A percentile compares a stretch with the other conserved stretches of the same genome.
Evolutionary conservation across 2,329 filamentous ascomycete genomes (phyloP).

Genomic region (Colletotrichum sojae): DNA sequence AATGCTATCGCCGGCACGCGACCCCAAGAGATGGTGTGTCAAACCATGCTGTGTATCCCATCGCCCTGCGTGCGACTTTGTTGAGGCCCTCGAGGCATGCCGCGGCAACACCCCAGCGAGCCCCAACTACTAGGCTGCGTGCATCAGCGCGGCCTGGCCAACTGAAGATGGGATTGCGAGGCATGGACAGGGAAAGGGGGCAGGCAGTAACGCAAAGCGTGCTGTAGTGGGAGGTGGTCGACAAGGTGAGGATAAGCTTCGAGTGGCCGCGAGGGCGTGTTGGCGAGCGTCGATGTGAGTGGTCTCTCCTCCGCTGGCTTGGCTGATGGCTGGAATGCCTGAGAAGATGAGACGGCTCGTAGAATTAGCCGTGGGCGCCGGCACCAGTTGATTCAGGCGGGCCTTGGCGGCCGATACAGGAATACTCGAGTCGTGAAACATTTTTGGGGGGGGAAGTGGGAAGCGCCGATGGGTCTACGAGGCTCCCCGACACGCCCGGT

Average conservation of each 20-base stretch:
- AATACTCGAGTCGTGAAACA: constrained; percentile 35
- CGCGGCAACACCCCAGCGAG: constrained; percentile 4
- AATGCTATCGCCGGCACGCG: constrained; percentile 29
- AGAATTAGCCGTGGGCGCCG: constrained; percentile 15
- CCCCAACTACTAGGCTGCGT: background rate
- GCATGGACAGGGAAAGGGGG: background rate
- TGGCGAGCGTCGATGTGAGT: constrained; percentile 32
- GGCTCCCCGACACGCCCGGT: constrained; percentile 35
- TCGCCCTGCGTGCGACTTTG: constrained; percentile 14
- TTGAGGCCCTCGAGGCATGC: constrained; percentile 25
- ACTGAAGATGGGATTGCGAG: too few relatives aligned
- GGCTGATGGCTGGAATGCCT: constrained; percentile 38
- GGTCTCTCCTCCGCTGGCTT: constrained; percentile 27
- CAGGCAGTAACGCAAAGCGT: constrained; percentile 2
- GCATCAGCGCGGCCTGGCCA: too few relatives aligned
- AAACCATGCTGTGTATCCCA: constrained; percentile 33
- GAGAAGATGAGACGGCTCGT: constrained; percentile 32
- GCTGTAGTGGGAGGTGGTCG: background rate
- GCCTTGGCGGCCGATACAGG: constrained; percentile 34
- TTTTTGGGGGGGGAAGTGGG: constrained; percentile 31
- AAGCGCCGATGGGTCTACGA: constrained; percentile 33
- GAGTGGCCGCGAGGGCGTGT: constrained; percentile 27
- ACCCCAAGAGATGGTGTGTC: constrained; percentile 31
- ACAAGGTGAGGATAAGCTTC: constrained; percentile 34
- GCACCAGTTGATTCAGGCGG: constrained; percentile 31